Base-by-base conservation (phyloP, 108 stramenopile genomes). In the Nitzschia putrida region DNA sequence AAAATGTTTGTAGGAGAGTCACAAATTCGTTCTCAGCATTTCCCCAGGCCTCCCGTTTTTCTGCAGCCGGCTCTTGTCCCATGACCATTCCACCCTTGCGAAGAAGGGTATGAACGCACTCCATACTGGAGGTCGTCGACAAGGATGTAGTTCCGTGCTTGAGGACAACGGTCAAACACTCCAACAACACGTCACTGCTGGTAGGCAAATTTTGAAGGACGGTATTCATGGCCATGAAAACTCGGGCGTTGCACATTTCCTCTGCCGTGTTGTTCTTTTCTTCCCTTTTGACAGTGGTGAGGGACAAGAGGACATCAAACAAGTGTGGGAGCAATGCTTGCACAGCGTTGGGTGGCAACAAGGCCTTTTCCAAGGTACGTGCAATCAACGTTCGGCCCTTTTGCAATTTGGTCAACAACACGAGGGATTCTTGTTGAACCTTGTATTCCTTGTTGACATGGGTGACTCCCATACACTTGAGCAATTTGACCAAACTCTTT, bases 381-480 rank as follows among this genome's bases (percentile, higher is more conserved):
- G 85, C 68, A 22, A 85, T 72, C 26, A 94, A 59, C 0, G 79
- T 68, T n/a, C 83, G 76, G 38, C 93, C 93, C 77, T 94, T 94
- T 57, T 76, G 64, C 20, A 94, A 63, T 41, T 87, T 90, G 23
- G 84, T 21, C 18, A 83, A 40, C n/a, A 82, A 55, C 50, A 41
- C 47, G 61, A 86, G 50, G 47, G 81, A 66, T 14, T 80, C 74
- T 21, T 21, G 49, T 34, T 80, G 59, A 0, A 75, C 65, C 42
- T 61, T 53, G 63, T 76, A 83, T 13, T 81, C 86, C 16, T 79
- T 72, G 20, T 76, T 77, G 23, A 66, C 72, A 25, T 76, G 66
- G 0, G 63, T 53, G 14, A 93, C 73, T 20, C 92, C 92, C 58
- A 94, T 70, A 10, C 84, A 88, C 25, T 83, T 79, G 72, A 89